A percentile compares a stretch with the other conserved stretches of the same genome.
These are phyloP conservation scores for Neofusicoccum umdonicola DNA, from an alignment of 2,329 filamentous ascomycete species.

Conservation along the genomic window DNA sequence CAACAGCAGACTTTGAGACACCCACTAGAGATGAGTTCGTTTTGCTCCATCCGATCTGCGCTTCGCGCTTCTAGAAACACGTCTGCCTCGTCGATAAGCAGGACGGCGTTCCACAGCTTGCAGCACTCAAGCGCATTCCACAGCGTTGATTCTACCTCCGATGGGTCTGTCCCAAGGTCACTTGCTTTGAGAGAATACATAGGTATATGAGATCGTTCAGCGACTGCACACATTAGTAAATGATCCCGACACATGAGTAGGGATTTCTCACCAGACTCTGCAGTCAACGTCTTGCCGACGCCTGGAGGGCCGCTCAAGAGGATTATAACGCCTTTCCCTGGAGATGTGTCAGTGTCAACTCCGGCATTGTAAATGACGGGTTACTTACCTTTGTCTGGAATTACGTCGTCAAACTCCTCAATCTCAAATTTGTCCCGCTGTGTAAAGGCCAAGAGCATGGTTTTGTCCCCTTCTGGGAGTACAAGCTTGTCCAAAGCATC, in stretches of 20 bases:
- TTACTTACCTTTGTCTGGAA: constrained; percentile 49
- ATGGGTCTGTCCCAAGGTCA: constrained; percentile 36
- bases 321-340: constrained; percentile 45
- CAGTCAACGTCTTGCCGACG: constrained; percentile 50
- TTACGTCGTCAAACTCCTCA: constrained; percentile 47
- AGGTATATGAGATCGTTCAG: not conserved
- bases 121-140: constrained; percentile 48
- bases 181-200: not conserved
- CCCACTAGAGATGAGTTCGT: constrained; percentile 26
- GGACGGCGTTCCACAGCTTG: constrained; percentile 51
- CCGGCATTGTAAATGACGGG: too few species aligned
- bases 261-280: constrained; percentile 41
- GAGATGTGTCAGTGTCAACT: too few species aligned
- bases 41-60: constrained; percentile 27
- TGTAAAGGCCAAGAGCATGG: constrained; percentile 32
- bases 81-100: constrained; percentile 52
- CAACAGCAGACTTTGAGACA: not conserved
- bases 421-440: constrained; percentile 24
- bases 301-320: constrained; percentile 52
- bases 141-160: constrained; percentile 44
- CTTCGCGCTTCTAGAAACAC: constrained; percentile 30
- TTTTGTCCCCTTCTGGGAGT: constrained; percentile 30
- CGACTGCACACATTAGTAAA: not conserved
- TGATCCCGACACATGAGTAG: too few species aligned
- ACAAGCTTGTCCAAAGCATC: constrained; percentile 29